Conservation (phyloP, 495 filamentous ascomycete genomes). For the Sabuloglossum arenarium region DNA sequence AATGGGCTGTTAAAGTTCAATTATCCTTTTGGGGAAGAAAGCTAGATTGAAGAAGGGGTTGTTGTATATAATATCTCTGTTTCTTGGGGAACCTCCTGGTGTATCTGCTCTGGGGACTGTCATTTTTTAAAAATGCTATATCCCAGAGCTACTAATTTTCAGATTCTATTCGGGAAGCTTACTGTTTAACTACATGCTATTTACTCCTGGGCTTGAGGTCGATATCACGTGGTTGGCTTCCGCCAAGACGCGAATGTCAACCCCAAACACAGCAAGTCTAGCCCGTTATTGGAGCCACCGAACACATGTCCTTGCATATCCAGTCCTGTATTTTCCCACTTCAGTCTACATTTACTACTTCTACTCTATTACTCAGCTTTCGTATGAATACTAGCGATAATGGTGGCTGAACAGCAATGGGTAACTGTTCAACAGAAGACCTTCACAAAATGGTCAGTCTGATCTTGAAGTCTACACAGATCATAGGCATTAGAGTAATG, state of each 20-base stretch:
- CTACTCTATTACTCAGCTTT: neutral
- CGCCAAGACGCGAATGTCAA: neutral
- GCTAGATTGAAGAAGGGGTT: neutral
- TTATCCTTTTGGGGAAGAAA: slow-evolving; percentile 72
- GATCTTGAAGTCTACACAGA: neutral
- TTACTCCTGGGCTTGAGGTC: neutral
- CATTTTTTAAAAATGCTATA: too few relatives aligned
- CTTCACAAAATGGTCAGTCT: slow-evolving; percentile 84
- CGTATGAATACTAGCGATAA: neutral
- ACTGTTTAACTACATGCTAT: too few relatives aligned
- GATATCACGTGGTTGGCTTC: neutral
- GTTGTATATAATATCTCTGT: neutral
- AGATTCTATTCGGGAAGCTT: too few relatives aligned
- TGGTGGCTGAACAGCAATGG: slow-evolving; percentile 57
- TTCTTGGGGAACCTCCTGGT: too few relatives aligned
- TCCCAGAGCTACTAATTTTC: too few relatives aligned
- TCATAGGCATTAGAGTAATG: neutral
- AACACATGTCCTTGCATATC: neutral
- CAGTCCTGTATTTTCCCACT: neutral
- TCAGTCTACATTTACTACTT: neutral
- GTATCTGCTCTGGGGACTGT: too few relatives aligned
- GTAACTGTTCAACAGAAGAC: slow-evolving; percentile 96
- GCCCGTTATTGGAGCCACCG: neutral
- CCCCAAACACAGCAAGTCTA: neutral
- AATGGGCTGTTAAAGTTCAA: slow-evolving; percentile 95